phyloP scores from a whole-genome alignment of 805 yeast genomes.

The Yarrowia hollandica region DNA sequence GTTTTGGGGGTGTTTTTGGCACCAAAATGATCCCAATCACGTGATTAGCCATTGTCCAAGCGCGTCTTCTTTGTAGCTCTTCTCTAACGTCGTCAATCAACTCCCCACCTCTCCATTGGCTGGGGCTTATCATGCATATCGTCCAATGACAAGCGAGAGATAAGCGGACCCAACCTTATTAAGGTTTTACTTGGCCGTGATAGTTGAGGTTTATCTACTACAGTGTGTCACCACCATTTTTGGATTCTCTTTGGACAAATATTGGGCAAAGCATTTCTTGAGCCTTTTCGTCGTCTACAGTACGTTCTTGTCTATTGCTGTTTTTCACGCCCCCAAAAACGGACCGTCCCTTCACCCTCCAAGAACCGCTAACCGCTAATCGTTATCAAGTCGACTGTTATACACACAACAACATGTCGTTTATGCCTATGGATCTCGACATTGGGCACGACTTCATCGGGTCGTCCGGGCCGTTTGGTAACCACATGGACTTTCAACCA shows the following conservation, averaged over 20 bases:
- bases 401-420: slow-evolving; percentile 16
- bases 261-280: background rate
- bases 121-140: slow-evolving; percentile 29
- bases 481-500: slow-evolving; percentile 1
- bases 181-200: slow-evolving; percentile 16
- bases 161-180: slow-evolving; percentile 1
- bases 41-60: background rate
- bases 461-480: background rate
- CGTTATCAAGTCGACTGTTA: too few species aligned
- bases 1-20: background rate
- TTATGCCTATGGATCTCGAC: slow-evolving; percentile 25
- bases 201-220: slow-evolving; percentile 9
- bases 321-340: too few species aligned
- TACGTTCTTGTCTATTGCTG: too few species aligned
- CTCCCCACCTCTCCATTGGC: slow-evolving; percentile 3
- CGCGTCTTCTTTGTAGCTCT: too few species aligned
- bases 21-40: background rate
- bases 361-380: too few species aligned
- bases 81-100: background rate
- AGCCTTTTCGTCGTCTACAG: background rate
- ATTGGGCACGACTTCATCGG: slow-evolving; percentile 7
- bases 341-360: too few species aligned
- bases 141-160: slow-evolving; percentile 25
- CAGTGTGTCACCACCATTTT: slow-evolving; percentile 9
- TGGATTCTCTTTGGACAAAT: background rate